A percentile compares a stretch with the other conserved stretches of the same genome.
phyloP scores from a whole-genome alignment of 495 filamentous ascomycete species.

The Trichocladium uniseriatum region DNA sequence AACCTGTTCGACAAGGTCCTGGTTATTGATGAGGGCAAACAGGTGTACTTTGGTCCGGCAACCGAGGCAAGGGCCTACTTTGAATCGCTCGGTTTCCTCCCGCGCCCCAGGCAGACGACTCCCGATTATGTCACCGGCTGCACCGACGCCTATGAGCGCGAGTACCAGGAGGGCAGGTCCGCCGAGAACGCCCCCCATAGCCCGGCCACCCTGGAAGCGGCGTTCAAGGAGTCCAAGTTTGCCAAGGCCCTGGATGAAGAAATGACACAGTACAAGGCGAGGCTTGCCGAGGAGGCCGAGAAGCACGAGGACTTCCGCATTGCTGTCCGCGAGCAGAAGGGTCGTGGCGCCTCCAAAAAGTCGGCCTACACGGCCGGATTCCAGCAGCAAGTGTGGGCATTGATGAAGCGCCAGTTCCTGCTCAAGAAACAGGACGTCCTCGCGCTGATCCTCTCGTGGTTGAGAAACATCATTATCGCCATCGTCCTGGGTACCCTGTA shows the following conservation, averaged over 20 bases:
- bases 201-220: slow-evolving; percentile 52
- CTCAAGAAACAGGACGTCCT: slow-evolving; percentile 82
- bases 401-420: slow-evolving; percentile 74
- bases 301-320: slow-evolving; percentile 64
- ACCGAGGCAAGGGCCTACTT: slow-evolving; percentile 67
- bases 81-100: slow-evolving; percentile 67
- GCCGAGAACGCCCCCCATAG: slow-evolving; percentile 55
- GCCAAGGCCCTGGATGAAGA: slow-evolving; percentile 49
- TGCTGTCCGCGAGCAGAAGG: slow-evolving; percentile 71
- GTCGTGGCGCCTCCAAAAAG: slow-evolving; percentile 52
- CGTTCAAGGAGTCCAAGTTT: slow-evolving; percentile 57
- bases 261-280: slow-evolving; percentile 56
- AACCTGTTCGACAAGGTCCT: slow-evolving; percentile 80
- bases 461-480: slow-evolving; percentile 64
- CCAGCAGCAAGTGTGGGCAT: slow-evolving; percentile 67
- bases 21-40: slow-evolving; percentile 66
- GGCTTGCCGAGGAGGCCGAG: slow-evolving; percentile 51
- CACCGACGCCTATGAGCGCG: slow-evolving; percentile 74
- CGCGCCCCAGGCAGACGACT: slow-evolving; percentile 73
- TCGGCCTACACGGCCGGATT: slow-evolving; percentile 78
- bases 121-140: slow-evolving; percentile 79
- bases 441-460: slow-evolving; percentile 62
- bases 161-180: slow-evolving; percentile 57
- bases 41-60: slow-evolving; percentile 73
- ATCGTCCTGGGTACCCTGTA: slow-evolving; percentile 73